Evolutionary conservation across 768 basidiomycete species (phyloP).

Genomic region (Lentinula guzmanii): DNA sequence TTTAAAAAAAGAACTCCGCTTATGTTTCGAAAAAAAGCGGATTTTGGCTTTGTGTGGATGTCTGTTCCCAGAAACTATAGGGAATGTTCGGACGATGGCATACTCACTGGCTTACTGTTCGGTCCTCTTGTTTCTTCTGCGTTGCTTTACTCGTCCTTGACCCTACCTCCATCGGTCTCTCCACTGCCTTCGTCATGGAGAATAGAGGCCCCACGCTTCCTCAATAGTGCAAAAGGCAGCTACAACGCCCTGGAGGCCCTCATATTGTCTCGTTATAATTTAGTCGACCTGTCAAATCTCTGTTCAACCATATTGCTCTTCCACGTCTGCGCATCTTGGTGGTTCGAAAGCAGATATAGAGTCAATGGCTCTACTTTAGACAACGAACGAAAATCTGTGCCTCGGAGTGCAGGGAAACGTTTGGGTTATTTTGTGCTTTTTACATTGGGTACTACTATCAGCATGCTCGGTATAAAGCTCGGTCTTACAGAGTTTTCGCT

Average conservation of each 20-base stretch:
- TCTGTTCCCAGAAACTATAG: conserved; percentile 85
- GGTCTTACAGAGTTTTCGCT: conserved; percentile 34
- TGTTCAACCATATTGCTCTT: conserved; percentile 75
- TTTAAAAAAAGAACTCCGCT: conserved; percentile 20
- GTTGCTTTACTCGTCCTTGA: conserved; percentile 50
- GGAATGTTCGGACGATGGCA: conserved; percentile 83
- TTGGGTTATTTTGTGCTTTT: conserved; percentile 63
- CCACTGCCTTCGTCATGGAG: conserved; percentile 61
- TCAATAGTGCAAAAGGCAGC: conserved; percentile 35
- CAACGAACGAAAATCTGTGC: conserved; percentile 71
- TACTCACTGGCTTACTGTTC: conserved; percentile 76
- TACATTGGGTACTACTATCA: conserved; percentile 44
- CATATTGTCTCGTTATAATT: conserved; percentile 62
- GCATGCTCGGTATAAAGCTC: conserved; percentile 44
- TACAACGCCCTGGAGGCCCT: conserved; percentile 48
- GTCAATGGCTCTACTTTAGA: conserved; percentile 34
- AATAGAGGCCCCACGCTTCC: conserved; percentile 64
- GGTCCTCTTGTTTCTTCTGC: conserved; percentile 76
- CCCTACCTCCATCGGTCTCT: conserved; percentile 20
- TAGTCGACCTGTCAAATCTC: conserved; percentile 75
- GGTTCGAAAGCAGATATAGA: conserved; percentile 54
- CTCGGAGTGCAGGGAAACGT: conserved; percentile 62
- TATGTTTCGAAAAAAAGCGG: conserved; percentile 29
- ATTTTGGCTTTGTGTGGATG: conserved; percentile 82
- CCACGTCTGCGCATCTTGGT: conserved; percentile 76